These are phyloP conservation scores for Collybiopsis luxurians DNA, from an alignment of 768 basidiomycete genomes.

Conservation along the genomic window DNA sequence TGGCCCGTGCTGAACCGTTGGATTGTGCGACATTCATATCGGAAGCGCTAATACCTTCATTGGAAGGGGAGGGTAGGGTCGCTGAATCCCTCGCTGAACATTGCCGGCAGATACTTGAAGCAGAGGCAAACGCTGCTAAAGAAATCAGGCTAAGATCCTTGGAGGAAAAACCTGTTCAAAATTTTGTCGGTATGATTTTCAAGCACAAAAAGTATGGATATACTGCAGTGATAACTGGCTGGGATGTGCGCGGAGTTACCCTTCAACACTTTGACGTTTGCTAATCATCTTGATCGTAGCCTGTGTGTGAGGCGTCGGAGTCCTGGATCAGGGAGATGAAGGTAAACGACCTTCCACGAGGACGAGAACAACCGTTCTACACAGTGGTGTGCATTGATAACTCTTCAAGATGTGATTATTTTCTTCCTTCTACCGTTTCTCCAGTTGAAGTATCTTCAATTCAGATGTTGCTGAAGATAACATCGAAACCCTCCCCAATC, in stretches of 20 bases:
- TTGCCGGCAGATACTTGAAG: constrained; percentile 27
- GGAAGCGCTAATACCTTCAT: constrained; percentile 31
- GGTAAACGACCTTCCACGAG: constrained; percentile 34
- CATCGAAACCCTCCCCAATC: constrained; percentile 16
- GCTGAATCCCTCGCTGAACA: constrained; percentile 8
- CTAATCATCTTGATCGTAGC: constrained; percentile 14
- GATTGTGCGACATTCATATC: constrained; percentile 41
- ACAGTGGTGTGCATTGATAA: constrained; percentile 31
- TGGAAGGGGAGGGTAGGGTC: constrained; percentile 16
- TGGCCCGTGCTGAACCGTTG: constrained; percentile 33
- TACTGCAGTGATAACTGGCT: constrained; percentile 42
- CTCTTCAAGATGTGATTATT: constrained; percentile 35
- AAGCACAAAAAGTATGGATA: constrained; percentile 37
- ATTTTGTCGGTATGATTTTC: constrained; percentile 52
- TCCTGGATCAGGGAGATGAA: constrained; percentile 44
- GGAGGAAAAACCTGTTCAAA: constrained; percentile 22
- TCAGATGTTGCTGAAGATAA: constrained; percentile 36
- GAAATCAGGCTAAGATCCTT: constrained; percentile 20
- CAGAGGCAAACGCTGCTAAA: constrained; percentile 26
- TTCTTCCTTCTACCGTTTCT: background rate
- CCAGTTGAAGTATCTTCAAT: background rate
- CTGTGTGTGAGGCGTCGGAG: constrained; percentile 35
- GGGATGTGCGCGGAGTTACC: constrained; percentile 38
- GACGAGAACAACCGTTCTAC: constrained; percentile 52
- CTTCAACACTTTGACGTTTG: background rate